Evolutionary conservation across 345 rosid genomes (phyloP), one percentile per base, ranked within the genome.

Genomic region (Corchorus olitorius): DNA sequence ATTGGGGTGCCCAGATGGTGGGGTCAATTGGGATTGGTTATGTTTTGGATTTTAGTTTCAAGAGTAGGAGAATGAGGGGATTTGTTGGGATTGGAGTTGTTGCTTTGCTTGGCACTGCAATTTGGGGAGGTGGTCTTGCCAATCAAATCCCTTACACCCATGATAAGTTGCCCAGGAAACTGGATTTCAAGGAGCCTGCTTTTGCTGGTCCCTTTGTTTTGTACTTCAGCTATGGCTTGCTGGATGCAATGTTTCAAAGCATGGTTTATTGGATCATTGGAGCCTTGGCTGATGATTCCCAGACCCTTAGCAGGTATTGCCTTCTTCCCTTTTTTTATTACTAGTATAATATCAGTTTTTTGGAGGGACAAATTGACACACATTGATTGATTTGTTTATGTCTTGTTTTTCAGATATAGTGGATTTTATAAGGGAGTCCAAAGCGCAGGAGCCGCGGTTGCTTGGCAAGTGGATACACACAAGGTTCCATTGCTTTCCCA

Each of bases 361-460:
- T 13, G 12, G 33, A 5, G 14, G 14, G 33, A 13, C 13, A 33
- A 61, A 34, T 61, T 34, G 50, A 65, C 22, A 39, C n/a, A 2
- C 6, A 4, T 39, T 39, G 12, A 5, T 33, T 27, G 22, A 16
- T 69, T 6, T 16, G 4, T 15, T 6, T 39, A 39, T 39, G 43
- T 17, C 1, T 37, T 64, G 8, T 63, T 65, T 63, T 65, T 75
- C 86, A 90, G 98, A 65, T 93, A 93, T 46, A 91, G 88, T 60
- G 99, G 99, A 20, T 95, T 93, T 76, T 93, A 93, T 73, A 95
- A 95, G 78, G 97, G 99, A 61, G 91, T 95, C 76, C 99, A 95
- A 54, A 95, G 98, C 52, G 99, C 98, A 37, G 98, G 99, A 52
- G 98, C 91, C 16, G 99, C 97, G 2, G 88, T 93, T 10, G 99